Base-by-base conservation (phyloP, 2,329 filamentous ascomycete genomes). In the Hawksworthiomyces lignivorus region DNA sequence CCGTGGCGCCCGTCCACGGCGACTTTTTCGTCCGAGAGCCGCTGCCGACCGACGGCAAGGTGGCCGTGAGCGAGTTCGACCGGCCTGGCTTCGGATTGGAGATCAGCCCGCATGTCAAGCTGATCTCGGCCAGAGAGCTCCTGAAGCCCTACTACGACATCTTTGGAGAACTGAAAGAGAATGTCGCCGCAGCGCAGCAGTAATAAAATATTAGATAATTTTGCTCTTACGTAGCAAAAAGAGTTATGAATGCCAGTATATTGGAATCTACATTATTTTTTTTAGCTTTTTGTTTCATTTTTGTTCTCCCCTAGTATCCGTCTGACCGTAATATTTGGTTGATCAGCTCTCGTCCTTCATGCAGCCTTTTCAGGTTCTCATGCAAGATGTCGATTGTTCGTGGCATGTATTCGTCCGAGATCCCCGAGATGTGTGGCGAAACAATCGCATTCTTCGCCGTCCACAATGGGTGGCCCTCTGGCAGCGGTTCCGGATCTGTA, bases 401-500 rank as follows among this genome's bases (percentile, higher is more conserved):
- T 8, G 59, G 55, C 32, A 52, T 55, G 36, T 71, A 71, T 6
- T 55, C 54, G 1, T 55, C 60, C 4, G 67, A 68, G 4, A 49
- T 48, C 0, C 63, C 65, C 34, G 67, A 70, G 12, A 72, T 56
- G 45, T 73, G 70, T 14, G 70, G 70, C 17, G 69, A 70, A 33
- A 90, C 73, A 36, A 82, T 72, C 10, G 82, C 67, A 57, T 88
- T 87, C 45, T 75, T 74, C 7, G 80, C 67, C 20, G 67, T 72
- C 84, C 84, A 90, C 38, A 90, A 61, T 47, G 75, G 71, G 53
- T 84, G 77, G 5, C 81, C 75, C 3, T 68, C 60, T 0, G 84
- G 83, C 48, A 90, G 57, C 1, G 86, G 85, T 57, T 90, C 86
- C 0, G 84, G 85, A 47, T 89, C 84, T 2, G 84, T 83, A 1